Base-by-base conservation (phyloP, 768 basidiomycete genomes). In the Inosperma sp. region DNA sequence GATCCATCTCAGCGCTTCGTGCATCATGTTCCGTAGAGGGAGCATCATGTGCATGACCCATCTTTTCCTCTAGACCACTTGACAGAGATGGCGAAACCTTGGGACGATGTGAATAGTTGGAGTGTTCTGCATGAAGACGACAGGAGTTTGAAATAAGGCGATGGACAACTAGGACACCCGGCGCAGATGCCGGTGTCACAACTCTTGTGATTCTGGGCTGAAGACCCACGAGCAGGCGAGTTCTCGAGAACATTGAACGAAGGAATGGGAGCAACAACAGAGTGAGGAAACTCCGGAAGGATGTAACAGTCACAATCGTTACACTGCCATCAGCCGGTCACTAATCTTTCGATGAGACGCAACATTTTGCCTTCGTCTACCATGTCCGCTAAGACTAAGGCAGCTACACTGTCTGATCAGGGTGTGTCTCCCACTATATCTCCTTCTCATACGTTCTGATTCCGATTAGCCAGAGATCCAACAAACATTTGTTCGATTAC, bases 401-500 rank as follows among this genome's bases (percentile, higher is more conserved):
- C 70, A 1, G 70, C 77, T 22, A 68, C 72, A 30, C 72, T 86
- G 39, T 78, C 84, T 39, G 80, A 84, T 59, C 87, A 90, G 74
- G 90, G 89, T 90, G 67, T 63, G 76, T 69, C 22, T 39, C 3
- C 16, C 13, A 25, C 12, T 26, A 16, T 47, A 26, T 27, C 10
- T 46, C 12, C 47, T 31, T 7, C 31, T 45, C 41, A 17, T 63
- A 54, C 37, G 52, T 65, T 71, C 67, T 69, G 64, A 74, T 65
- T 65, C 62, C 53, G 52, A 69, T 69, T 65, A 80, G 79, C 75
- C 74, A 92, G 91, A 93, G 68, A 81, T 93, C 51, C 88, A 92
- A 68, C 81, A 84, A 69, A 86, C 75, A 35, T 95, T 89, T 62
- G 76, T 83, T 55, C 82, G 84, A 51, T 77, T 87, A 61, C 88